Base-by-base conservation (phyloP, 495 filamentous ascomycete species). In the Aspergillus bertholletiae region DNA sequence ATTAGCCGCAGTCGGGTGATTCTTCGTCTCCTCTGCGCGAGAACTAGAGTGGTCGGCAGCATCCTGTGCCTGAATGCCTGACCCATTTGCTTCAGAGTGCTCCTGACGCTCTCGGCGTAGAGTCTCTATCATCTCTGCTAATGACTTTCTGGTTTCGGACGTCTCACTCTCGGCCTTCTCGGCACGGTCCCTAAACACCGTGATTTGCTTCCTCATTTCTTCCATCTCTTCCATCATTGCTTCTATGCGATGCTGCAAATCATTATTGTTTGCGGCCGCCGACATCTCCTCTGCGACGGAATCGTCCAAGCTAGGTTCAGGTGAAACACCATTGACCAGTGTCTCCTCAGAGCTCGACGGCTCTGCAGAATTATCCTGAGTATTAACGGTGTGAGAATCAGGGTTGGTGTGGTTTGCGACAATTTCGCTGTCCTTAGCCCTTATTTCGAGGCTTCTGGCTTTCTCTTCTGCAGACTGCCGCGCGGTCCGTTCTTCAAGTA, bases 121-220 rank as follows among this genome's bases (percentile, higher is more conserved):
- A 26, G 86, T 87, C 60, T 89, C 83, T 15, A 97, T 86, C 91
- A 97, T 93, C 65, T 96, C 90, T 0, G 87, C 85, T 21, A 98
- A 72, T 1, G 86, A 88, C 64, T 86, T 85, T 48, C 85, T 83
- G 46, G 83, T 79, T 34, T 78, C 73, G 53, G 80, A 77, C 23
- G 81, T 79, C 57, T 96, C 90, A 18, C 78, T 75, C 64, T 96
- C 91, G 3, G 92, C 92, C 45, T 74, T 82, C 67, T 96, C 86
- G 2, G 92, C 90, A 13, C 89, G 84, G 15, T 80, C 72, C 58
- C 86, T 86, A 71, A 90, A 96, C 0, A 72, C 71, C 46, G 93
- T 86, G 62, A 96, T 85, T 67, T 93, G 84, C 53, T 84, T 76
- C 66, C 85, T 89, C 73, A 96, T 81, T 48, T 88, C 85, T 52